These are phyloP conservation scores for Podaxis sp. DNA, from an alignment of 768 basidiomycete species.

Conservation along the genomic window DNA sequence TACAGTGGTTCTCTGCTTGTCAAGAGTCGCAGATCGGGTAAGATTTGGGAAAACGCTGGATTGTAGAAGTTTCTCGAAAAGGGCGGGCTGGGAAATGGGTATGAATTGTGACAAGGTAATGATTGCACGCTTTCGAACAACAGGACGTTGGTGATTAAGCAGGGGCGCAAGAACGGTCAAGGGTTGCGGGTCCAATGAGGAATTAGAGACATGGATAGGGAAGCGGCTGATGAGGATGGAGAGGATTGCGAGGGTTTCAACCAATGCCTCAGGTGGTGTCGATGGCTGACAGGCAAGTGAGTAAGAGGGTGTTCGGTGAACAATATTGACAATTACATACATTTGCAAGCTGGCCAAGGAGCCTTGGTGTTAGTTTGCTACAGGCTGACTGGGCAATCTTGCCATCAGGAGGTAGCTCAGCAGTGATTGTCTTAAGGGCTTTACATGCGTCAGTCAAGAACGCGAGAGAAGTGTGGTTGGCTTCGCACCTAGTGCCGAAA, in stretches of 20 bases:
- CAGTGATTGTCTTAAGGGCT: slow-evolving; percentile 95
- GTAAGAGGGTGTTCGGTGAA: neutral
- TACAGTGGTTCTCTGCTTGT: slow-evolving; percentile 75
- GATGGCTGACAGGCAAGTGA: slow-evolving; percentile 41
- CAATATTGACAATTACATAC: slow-evolving; percentile 37
- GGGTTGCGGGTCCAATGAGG: slow-evolving; percentile 54
- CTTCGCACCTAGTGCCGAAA: slow-evolving; percentile 81
- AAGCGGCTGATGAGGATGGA: slow-evolving; percentile 88
- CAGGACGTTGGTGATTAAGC: slow-evolving; percentile 72
- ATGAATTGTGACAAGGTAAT: slow-evolving; percentile 82
- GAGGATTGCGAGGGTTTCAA: slow-evolving; percentile 82
- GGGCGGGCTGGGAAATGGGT: slow-evolving; percentile 60
- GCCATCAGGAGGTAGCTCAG: slow-evolving; percentile 82
- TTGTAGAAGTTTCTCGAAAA: slow-evolving; percentile 62
- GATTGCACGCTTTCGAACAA: slow-evolving; percentile 92
- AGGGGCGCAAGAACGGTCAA: slow-evolving; percentile 68
- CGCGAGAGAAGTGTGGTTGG: slow-evolving; percentile 38
- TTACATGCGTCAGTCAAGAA: slow-evolving; percentile 31
- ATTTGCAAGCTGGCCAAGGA: slow-evolving; percentile 75
- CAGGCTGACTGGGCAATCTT: slow-evolving; percentile 79
- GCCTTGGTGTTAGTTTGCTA: slow-evolving; percentile 79
- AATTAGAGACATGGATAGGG: slow-evolving; percentile 60
- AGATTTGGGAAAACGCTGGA: slow-evolving; percentile 62
- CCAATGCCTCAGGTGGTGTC: slow-evolving; percentile 76
- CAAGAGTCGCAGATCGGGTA: slow-evolving; percentile 46